Conservation (phyloP, 768 basidiomycete species). For the Hydnum rufescens region DNA sequence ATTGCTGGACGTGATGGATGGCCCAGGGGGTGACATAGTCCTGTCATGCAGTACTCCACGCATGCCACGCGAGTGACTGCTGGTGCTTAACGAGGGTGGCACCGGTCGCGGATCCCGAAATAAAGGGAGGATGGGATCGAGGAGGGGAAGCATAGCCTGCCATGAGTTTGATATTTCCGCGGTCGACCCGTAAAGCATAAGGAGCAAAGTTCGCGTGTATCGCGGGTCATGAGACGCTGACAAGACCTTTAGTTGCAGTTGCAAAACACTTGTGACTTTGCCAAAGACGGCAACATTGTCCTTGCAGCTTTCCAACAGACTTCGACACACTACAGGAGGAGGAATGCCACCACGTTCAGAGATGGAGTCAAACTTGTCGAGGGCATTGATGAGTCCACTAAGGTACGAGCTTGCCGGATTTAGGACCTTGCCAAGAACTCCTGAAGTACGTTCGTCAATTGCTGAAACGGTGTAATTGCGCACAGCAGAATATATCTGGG, state of each 20-base stretch:
- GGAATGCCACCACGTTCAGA: constrained; percentile 46
- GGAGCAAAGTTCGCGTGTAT: constrained; percentile 65
- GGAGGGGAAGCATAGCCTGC: constrained; percentile 51
- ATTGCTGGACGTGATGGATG: background rate
- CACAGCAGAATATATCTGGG: constrained; percentile 76
- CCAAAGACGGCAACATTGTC: constrained; percentile 69
- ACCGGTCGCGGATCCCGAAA: constrained; percentile 28
- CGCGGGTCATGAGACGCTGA: constrained; percentile 62
- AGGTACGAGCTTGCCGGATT: constrained; percentile 70
- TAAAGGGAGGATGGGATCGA: constrained; percentile 48
- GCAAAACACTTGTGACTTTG: constrained; percentile 70
- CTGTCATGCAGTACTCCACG: background rate
- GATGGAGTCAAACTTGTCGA: constrained; percentile 79
- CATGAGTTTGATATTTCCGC: constrained; percentile 78
- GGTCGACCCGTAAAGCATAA: constrained; percentile 76
- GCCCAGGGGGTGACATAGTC: background rate
- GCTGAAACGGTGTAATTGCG: constrained; percentile 74
- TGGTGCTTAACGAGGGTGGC: constrained; percentile 6
- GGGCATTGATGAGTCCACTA: constrained; percentile 61
- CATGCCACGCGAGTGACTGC: background rate
- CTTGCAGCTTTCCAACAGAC: constrained; percentile 62
- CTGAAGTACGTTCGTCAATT: constrained; percentile 62
- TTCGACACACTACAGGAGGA: constrained; percentile 49
- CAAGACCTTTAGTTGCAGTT: constrained; percentile 61
- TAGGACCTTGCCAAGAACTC: constrained; percentile 64